Base-by-base conservation (phyloP, 1,284 basidiomycete genomes). In the Fomitopsis betulina region DNA sequence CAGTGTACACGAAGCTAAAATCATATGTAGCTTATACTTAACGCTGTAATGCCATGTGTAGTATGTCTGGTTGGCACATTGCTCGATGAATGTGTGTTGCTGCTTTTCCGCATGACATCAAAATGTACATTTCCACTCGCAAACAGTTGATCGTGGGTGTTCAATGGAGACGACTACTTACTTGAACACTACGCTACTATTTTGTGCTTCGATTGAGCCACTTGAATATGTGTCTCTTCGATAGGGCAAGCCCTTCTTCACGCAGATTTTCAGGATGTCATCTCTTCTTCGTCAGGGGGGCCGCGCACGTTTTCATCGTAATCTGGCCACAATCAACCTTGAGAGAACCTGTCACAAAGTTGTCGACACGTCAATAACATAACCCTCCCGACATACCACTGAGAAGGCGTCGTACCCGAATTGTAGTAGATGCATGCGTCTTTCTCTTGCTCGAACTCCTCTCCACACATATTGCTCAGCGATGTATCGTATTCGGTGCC, bases 281-380 rank as follows among this genome's bases (percentile, higher is more conserved):
- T 43, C 61, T 61, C 54, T 72, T 72, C 62, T 76, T 80, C 23
- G 69, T 64, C 13, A 65, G 43, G 1, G 73, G 75, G 75, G 1
- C 81, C 80, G 58, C 80, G 79, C 51, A 68, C 71, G 30, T 69
- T 64, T 60, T 80, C 77, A 60, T 82, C 80, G 73, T 76, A 77
- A 61, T 81, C 80, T 6, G 60, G 67, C 58, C 79, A 80, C 79
- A 70, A 51, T 77, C 64, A 15, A 70, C 70, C 59, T 75, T 69
- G 37, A 80, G 65, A 25, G 75, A 71, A 15, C 76, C 78, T 79
- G 52, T 7, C 2, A 1, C 5, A 15, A 27, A 2, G 27, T 8
- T n/a, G n/a, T n/a, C 5, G 27, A 30, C 27, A 7, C 21, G 37
- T 9, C 17, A 9, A 21, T 40, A 27, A 27, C 17, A 9, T 5